phyloP scores from a whole-genome alignment of 2,329 filamentous ascomycete species.

The Lizonia empirigonia region DNA sequence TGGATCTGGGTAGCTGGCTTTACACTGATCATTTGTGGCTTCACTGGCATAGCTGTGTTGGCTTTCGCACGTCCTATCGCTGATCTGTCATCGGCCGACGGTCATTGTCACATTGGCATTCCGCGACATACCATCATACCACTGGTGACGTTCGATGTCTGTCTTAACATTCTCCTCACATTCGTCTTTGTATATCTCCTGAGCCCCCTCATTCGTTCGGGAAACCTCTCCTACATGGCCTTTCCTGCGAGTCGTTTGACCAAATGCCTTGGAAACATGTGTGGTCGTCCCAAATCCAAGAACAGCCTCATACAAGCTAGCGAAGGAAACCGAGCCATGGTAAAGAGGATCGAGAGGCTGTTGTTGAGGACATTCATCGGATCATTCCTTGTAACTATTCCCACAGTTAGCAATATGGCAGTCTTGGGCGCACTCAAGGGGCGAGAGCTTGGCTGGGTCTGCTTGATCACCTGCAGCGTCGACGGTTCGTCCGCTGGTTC shows the following conservation, averaged over 20 bases:
- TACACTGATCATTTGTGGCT: constrained; percentile 31
- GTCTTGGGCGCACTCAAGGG: constrained; percentile 40
- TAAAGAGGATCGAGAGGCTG: constrained; percentile 32
- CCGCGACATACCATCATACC: constrained; percentile 45
- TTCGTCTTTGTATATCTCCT: constrained; percentile 48
- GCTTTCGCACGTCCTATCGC: constrained; percentile 42
- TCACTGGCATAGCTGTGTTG: constrained; percentile 35
- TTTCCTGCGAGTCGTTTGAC: constrained; percentile 23
- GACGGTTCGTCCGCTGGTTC: constrained; percentile 41
- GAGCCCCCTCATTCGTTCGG: constrained; percentile 35
- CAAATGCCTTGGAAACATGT: constrained; percentile 20
- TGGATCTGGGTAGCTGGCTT: constrained; percentile 45
- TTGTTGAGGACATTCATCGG: constrained; percentile 42
- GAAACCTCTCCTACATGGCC: neutral
- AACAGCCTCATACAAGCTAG: constrained; percentile 6
- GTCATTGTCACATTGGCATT: constrained; percentile 49
- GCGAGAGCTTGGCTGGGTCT: constrained; percentile 50
- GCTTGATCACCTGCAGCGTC: constrained; percentile 48
- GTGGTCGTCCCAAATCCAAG: constrained; percentile 6
- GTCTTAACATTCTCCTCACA: constrained; percentile 50
- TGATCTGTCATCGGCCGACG: constrained; percentile 36
- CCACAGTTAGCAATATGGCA: constrained; percentile 48
- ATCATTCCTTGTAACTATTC: constrained; percentile 46
- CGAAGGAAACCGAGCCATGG: constrained; percentile 23
- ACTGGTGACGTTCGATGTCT: constrained; percentile 47